Evolutionary conservation across 768 basidiomycete species (phyloP).

Genomic region (Macrolepiota albuminosa): DNA sequence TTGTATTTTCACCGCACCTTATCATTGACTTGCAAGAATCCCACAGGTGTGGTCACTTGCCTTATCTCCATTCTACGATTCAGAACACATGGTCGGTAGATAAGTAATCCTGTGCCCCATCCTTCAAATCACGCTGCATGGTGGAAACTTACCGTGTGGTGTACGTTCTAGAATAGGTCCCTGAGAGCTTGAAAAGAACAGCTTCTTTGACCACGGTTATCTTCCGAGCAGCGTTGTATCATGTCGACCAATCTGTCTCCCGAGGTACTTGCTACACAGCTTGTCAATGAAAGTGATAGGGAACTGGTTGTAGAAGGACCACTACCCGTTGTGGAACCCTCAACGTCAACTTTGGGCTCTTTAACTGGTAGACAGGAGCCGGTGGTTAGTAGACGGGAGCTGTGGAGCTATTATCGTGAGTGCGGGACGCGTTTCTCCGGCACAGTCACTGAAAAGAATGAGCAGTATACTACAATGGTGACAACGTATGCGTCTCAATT

Average conservation of each 20-base stretch:
- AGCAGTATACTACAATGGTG: slow-evolving; percentile 77
- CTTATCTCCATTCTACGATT: background rate
- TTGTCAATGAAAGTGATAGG: background rate
- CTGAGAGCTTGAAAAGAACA: background rate
- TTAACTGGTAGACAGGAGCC: slow-evolving; percentile 37
- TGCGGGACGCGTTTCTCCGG: slow-evolving; percentile 13
- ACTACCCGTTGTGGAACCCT: background rate
- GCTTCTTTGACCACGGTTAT: background rate
- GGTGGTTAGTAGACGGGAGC: slow-evolving; percentile 62
- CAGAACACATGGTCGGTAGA: background rate
- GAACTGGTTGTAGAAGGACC: background rate
- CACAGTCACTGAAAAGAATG: background rate
- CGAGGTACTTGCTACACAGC: background rate
- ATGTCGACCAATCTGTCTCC: background rate
- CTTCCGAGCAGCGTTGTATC: background rate
- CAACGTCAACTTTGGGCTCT: background rate
- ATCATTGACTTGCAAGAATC: too few species aligned
- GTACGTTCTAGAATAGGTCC: background rate
- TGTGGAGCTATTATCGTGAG: slow-evolving; percentile 79
- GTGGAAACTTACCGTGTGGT: background rate
- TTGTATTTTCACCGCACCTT: too few species aligned
- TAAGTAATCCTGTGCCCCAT: background rate
- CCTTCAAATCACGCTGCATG: background rate
- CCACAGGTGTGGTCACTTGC: background rate
- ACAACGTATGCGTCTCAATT: slow-evolving; percentile 47